These are phyloP conservation scores for Aristolochia fimbriata DNA, from an alignment of 164 flowering plant genomes.

Conservation along the genomic window DNA sequence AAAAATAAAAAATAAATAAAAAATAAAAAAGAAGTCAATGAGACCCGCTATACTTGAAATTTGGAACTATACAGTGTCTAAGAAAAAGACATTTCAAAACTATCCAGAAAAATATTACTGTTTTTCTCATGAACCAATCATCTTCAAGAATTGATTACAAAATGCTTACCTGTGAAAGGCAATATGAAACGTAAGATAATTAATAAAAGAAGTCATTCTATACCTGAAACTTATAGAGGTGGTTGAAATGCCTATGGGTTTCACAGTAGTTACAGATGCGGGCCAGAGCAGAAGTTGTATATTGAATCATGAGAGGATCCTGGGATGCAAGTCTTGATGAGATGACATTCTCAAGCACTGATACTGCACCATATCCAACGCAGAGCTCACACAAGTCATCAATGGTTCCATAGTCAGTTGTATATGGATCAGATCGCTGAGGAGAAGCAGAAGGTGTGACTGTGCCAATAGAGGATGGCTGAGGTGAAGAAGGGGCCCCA, in stretches of 20 bases:
- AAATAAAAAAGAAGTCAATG: too few species aligned
- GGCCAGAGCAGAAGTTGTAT: constrained; percentile 61
- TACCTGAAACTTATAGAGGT: constrained; percentile 91
- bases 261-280: constrained; percentile 91
- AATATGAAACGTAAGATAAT: too few species aligned
- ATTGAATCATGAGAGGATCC: constrained; percentile 48
- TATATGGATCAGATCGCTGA: constrained; percentile 76
- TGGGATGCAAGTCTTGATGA: constrained; percentile 49
- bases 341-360: constrained; percentile 75
- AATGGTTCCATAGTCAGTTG: constrained; percentile 92
- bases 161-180: too few species aligned
- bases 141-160: too few species aligned
- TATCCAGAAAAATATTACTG: too few species aligned
- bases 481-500: constrained; percentile 64
- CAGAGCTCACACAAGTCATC: constrained; percentile 88
- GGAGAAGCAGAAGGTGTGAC: constrained; percentile 70
- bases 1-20: too few species aligned
- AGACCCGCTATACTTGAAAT: too few species aligned
- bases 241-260: constrained; percentile 88
- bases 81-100: too few species aligned
- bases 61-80: too few species aligned
- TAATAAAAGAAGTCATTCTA: neutral
- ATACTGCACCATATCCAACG: constrained; percentile 81
- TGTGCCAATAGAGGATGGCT: constrained; percentile 46
- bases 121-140: too few species aligned